Base-by-base conservation (phyloP, 2,329 filamentous ascomycete genomes). In the Pseudogymnoascus pannorum region DNA sequence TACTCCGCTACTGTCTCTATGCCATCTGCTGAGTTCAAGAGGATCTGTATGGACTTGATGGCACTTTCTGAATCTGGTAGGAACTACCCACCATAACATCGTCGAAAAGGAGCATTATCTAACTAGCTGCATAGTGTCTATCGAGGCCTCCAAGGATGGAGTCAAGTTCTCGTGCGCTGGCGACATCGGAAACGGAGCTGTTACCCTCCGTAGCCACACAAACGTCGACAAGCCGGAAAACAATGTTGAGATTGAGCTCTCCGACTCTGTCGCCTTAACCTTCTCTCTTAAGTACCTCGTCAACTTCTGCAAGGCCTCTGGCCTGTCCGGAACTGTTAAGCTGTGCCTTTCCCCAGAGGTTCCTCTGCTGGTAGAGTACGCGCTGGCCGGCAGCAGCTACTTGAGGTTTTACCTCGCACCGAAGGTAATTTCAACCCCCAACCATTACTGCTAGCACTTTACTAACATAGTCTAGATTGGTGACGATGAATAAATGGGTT, bases 281-380 rank as follows among this genome's bases (percentile, higher is more conserved):
- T 99, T 99, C 81, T 97, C 94, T 33, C 88, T 99, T 71, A 99
- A 99, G 81, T 99, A 99, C 79, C 87, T 99, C 2, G 91, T 96
- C 82, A 97, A 97, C 84, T 99, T 99, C 81, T 97, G 94, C 89
- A 99, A 99, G 81, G 95, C 95, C 33, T 89, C 91, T 66, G 87
- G 86, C 60, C 81, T 99, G 64, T 93, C 92, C 38, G 79, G 76
- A 68, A 82, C 84, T 67, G 95, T 99, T 76, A 94, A 89, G 79
- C 87, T 99, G 69, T 96, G 89, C 78, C 83, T 99, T 68, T 97
- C 93, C 60, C 92, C 92, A 76, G 94, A 99, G 78, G 93, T 99
- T 59, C 94, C 94, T 26, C 86, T 99, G 67, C 81, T 97, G 69
- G 94, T 99, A 48, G 94, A 99, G 80, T 99, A 97, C 77, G 81